phyloP scores from a whole-genome alignment of 2,329 filamentous ascomycete genomes.

The Xylaria sp. region DNA sequence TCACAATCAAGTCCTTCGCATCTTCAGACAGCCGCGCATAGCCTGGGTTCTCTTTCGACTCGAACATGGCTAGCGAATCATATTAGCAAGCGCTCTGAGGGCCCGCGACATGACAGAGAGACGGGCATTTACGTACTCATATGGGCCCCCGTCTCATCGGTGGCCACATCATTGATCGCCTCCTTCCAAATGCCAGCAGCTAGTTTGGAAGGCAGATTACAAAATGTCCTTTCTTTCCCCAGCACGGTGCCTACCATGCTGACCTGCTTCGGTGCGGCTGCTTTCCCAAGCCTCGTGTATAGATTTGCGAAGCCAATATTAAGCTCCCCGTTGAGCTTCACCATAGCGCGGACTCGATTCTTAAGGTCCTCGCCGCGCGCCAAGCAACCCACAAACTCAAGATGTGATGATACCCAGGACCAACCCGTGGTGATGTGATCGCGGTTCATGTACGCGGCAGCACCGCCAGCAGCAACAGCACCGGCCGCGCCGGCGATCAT shows the following conservation, averaged over 20 bases:
- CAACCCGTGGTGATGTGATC: conserved; percentile 81
- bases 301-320: conserved; percentile 84
- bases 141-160: conserved; percentile 84
- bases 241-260: conserved; percentile 68
- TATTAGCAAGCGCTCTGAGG: conserved; percentile 17
- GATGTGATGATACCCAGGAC: conserved; percentile 86
- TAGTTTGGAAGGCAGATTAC: conserved; percentile 75
- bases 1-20: conserved; percentile 72
- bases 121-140: conserved; percentile 64
- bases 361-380: conserved; percentile 85
- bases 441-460: conserved; percentile 86
- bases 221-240: conserved; percentile 85
- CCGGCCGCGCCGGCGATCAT: conserved; percentile 87
- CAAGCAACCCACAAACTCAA: conserved; percentile 92
- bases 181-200: conserved; percentile 70
- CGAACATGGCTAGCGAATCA: conserved; percentile 72
- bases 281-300: conserved; percentile 84
- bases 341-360: conserved; percentile 75
- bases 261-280: conserved; percentile 66
- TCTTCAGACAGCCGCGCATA: conserved; percentile 75
- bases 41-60: conserved; percentile 75
- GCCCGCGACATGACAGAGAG: background rate
- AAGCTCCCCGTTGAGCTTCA: conserved; percentile 71
- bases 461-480: conserved; percentile 82
- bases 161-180: conserved; percentile 81